phyloP scores from a whole-genome alignment of 129 eudicot species.

The Flaveria robusta region DNA sequence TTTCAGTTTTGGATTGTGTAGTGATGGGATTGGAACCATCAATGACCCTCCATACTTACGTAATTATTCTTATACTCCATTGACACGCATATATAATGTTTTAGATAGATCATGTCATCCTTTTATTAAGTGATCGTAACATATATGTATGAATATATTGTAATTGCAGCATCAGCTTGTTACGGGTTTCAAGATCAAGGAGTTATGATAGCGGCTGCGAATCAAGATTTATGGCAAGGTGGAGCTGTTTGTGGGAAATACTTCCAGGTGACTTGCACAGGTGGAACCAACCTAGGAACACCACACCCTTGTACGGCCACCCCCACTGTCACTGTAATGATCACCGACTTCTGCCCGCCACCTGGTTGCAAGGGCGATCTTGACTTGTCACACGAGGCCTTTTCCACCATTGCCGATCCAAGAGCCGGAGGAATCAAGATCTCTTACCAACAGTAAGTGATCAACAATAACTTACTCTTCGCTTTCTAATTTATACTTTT shows the following conservation, averaged over 20 bases:
- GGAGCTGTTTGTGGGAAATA: neutral
- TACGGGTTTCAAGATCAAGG: slow-evolving; percentile 9
- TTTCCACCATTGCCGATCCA: neutral
- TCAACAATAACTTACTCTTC: neutral
- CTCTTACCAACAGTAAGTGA: slow-evolving; percentile 6
- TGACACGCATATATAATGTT: neutral
- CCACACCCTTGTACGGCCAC: slow-evolving; percentile 5
- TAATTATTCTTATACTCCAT: neutral
- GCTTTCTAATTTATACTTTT: neutral
- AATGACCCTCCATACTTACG: slow-evolving; percentile 7
- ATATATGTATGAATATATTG: neutral
- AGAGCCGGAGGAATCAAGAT: slow-evolving; percentile 1
- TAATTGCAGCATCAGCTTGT: slow-evolving; percentile 6
- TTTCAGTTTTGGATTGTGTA: neutral
- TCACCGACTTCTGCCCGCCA: slow-evolving; percentile 1
- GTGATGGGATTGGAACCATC: slow-evolving; percentile 7
- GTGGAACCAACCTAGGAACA: neutral
- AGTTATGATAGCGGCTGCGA: slow-evolving; percentile 4
- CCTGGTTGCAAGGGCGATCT: slow-evolving; percentile 8
- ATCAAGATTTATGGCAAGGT: slow-evolving; percentile 4
- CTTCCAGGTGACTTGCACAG: neutral
- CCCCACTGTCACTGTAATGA: neutral
- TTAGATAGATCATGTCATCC: neutral
- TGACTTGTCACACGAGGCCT: slow-evolving; percentile 10
- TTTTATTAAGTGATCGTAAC: neutral